These are phyloP conservation scores for Salix purpurea DNA, from an alignment of 345 rosid species.

Conservation along the genomic window DNA sequence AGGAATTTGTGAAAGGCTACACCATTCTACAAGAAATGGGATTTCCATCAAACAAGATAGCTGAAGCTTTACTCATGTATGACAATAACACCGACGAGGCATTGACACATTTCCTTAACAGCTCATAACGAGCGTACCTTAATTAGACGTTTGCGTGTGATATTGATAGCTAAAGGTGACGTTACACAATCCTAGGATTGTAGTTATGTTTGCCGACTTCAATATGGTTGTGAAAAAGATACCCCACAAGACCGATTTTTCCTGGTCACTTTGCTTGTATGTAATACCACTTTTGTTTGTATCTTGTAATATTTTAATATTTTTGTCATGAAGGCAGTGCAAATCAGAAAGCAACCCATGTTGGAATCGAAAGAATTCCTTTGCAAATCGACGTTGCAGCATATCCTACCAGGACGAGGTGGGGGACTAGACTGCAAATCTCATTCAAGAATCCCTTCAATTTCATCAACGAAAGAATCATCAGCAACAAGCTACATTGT, in stretches of 20 bases:
- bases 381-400: too few relatives aligned
- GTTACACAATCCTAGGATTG: not conserved
- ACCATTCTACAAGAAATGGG: constrained; percentile 70
- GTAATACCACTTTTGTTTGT: not conserved
- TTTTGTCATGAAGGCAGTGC: too few relatives aligned
- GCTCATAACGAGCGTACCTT: not conserved
- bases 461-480: not conserved
- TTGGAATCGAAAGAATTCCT: too few relatives aligned
- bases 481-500: not conserved
- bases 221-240: not conserved
- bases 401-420: too few relatives aligned
- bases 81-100: constrained; percentile 79
- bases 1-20: constrained; percentile 60
- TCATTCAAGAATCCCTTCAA: not conserved
- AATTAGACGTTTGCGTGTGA: not conserved
- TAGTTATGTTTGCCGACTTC: not conserved
- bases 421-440: not conserved
- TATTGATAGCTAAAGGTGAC: not conserved
- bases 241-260: too few relatives aligned
- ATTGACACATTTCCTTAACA: constrained; percentile 42
- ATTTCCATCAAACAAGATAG: constrained; percentile 56
- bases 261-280: not conserved
- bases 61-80: constrained; percentile 59
- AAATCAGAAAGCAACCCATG: too few relatives aligned
- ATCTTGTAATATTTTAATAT: not conserved